Conservation (phyloP, 164 flowering plant species). For the Sextonia rubra region DNA sequence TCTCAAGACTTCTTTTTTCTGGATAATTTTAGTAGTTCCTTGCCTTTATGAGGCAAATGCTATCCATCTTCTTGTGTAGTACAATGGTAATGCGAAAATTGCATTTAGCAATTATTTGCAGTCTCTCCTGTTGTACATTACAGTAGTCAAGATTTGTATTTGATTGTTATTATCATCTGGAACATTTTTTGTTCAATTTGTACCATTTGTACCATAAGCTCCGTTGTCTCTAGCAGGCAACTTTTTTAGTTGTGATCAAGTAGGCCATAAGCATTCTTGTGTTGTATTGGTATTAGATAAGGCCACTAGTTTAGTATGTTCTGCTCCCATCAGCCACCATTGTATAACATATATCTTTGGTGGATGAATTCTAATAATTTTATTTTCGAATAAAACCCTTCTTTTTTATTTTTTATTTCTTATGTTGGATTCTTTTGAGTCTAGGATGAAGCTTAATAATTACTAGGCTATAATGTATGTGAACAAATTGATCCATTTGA, state of each 20-base stretch:
- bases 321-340: no score
- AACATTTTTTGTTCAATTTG: conserved; percentile 22
- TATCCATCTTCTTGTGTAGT: conserved; percentile 86
- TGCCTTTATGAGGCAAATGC: conserved; percentile 97
- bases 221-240: not conserved
- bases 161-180: not conserved
- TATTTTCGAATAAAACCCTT: no score
- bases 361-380: no score
- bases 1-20: not conserved
- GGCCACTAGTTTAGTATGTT: no score
- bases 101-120: conserved; percentile 92
- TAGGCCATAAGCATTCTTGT: no score
- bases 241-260: not conserved
- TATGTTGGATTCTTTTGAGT: no score
- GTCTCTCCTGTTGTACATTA: not conserved
- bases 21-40: conserved; percentile 77
- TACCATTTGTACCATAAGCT: conserved; percentile 15
- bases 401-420: no score
- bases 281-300: no score
- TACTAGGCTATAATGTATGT: no score
- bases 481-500: no score
- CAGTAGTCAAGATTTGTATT: not conserved
- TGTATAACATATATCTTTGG: no score
- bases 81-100: conserved; percentile 88
- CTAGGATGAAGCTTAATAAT: no score